phyloP scores from a whole-genome alignment of 2,329 filamentous ascomycete species.

The Colletotrichum somersetense region DNA sequence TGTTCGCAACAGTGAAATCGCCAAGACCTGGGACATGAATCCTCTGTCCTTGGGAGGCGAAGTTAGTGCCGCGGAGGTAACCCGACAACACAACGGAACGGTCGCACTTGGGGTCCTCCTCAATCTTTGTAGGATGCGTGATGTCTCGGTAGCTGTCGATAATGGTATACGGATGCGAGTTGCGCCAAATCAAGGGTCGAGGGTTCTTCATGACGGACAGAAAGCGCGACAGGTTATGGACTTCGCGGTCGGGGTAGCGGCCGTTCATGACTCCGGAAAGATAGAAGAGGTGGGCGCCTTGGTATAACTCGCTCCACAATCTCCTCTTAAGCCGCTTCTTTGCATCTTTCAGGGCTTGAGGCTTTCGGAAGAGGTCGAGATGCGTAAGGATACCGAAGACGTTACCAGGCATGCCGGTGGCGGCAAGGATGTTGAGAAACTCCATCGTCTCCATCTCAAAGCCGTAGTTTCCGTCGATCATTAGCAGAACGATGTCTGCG shows the following conservation, averaged over 20 bases:
- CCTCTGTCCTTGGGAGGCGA: conserved; percentile 84
- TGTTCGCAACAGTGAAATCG: conserved; percentile 84
- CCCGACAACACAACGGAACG: conserved; percentile 92
- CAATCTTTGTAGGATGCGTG: conserved; percentile 91
- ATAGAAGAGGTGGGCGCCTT: conserved; percentile 97
- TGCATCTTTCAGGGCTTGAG: conserved; percentile 88
- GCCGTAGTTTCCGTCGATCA: conserved; percentile 99
- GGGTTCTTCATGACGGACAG: conserved; percentile 99
- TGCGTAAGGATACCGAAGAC: conserved; percentile 98
- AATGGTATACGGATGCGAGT: conserved; percentile 93
- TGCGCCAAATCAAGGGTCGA: conserved; percentile 94
- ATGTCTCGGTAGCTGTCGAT: conserved; percentile 96
- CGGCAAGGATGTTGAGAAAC: conserved; percentile 92
- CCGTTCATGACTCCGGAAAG: conserved; percentile 97
- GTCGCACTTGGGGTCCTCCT: conserved; percentile 90
- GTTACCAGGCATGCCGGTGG: conserved; percentile 97
- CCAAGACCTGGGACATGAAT: conserved; percentile 95
- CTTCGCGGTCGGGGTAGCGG: conserved; percentile 93
- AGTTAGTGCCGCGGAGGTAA: conserved; percentile 95
- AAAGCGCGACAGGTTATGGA: conserved; percentile 95
- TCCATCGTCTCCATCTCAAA: conserved; percentile 99
- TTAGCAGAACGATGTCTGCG: conserved; percentile 94
- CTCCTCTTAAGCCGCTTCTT: conserved; percentile 97
- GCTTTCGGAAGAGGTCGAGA: conserved; percentile 94
- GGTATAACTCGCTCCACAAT: conserved; percentile 97